phyloP scores from a whole-genome alignment of 179 eudicot genomes.

The Spinacia oleracea region DNA sequence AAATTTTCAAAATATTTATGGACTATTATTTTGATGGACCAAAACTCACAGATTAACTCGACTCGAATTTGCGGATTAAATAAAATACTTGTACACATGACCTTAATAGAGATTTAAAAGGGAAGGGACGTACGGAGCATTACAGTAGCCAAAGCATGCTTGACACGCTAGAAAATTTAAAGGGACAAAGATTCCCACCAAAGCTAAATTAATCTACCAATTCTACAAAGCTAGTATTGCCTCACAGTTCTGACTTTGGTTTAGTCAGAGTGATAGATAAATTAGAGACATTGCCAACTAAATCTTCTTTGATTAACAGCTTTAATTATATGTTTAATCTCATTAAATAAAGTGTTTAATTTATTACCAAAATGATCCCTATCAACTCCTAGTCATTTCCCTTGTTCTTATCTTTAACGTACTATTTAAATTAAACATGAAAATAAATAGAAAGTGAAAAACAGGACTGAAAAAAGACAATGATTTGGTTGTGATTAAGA shows the following conservation, averaged over 20 bases:
- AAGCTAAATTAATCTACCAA: background rate
- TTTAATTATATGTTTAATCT: background rate
- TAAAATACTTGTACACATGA: too few species aligned
- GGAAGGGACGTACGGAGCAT: too few species aligned
- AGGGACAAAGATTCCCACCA: background rate
- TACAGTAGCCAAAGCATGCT: background rate
- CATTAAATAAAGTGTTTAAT: background rate
- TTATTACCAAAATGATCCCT: background rate
- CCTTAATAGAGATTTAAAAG: too few species aligned
- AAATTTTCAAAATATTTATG: too few species aligned
- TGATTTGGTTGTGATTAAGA: conserved; percentile 21
- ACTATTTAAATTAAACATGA: background rate
- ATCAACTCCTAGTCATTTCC: conserved; percentile 14
- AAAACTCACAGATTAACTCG: too few species aligned
- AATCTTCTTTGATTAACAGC: conserved; percentile 22
- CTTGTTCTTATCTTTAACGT: conserved; percentile 21
- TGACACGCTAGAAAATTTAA: background rate
- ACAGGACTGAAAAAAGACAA: background rate
- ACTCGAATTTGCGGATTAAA: too few species aligned
- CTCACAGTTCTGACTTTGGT: background rate
- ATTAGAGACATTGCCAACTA: conserved; percentile 26
- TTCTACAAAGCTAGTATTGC: background rate
- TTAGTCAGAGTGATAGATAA: conserved; percentile 9
- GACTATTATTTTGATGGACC: too few species aligned
- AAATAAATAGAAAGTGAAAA: background rate